A percentile compares a stretch with the other conserved stretches of the same genome.
phyloP scores from a whole-genome alignment of 2,329 filamentous ascomycete species.

The Colletotrichum siamense region DNA sequence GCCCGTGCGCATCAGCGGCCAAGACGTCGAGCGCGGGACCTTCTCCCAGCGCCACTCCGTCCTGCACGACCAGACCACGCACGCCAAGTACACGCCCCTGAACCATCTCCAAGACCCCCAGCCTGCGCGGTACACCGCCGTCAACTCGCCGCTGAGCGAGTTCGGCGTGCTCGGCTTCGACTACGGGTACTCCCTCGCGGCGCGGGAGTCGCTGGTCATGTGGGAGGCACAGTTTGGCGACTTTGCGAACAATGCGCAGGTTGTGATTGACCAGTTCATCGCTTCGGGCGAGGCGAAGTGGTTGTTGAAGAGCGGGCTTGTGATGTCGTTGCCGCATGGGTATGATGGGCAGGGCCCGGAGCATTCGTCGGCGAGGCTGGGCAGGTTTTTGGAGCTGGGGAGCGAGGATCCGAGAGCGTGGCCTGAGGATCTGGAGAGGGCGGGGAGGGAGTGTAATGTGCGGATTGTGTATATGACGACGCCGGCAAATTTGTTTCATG shows the following conservation, averaged over 20 bases:
- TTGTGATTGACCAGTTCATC: conserved; percentile 98
- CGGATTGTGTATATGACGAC: conserved; percentile 97
- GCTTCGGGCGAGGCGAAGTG: conserved; percentile 97
- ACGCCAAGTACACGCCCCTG: conserved; percentile 89
- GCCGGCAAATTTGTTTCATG: conserved; percentile 94
- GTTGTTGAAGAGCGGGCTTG: conserved; percentile 95
- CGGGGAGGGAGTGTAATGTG: conserved; percentile 99
- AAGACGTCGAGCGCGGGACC: conserved; percentile 98
- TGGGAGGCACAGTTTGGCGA: conserved; percentile 99
- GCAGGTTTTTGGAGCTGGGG: conserved; percentile 94
- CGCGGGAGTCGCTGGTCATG: conserved; percentile 94
- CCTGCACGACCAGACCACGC: conserved; percentile 94
- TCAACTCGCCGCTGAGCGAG: conserved; percentile 85
- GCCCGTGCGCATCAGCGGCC: conserved; percentile 95
- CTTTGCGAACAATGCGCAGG: conserved; percentile 99
- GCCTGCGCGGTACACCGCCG: conserved; percentile 85
- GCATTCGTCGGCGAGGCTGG: conserved; percentile 95
- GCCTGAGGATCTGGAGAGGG: conserved; percentile 85
- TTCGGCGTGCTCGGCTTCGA: conserved; percentile 88
- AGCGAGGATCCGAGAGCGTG: conserved; percentile 92
- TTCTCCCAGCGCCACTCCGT: conserved; percentile 98
- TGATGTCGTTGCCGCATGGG: conserved; percentile 95
- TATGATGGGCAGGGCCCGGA: conserved; percentile 98
- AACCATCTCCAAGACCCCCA: conserved; percentile 88
- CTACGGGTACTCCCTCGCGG: conserved; percentile 96